A percentile compares a stretch with the other conserved stretches of the same genome.
These are phyloP conservation scores for Coemansia sp. DNA, from an alignment of 192 early-diverging fungal species.

Conservation along the genomic window DNA sequence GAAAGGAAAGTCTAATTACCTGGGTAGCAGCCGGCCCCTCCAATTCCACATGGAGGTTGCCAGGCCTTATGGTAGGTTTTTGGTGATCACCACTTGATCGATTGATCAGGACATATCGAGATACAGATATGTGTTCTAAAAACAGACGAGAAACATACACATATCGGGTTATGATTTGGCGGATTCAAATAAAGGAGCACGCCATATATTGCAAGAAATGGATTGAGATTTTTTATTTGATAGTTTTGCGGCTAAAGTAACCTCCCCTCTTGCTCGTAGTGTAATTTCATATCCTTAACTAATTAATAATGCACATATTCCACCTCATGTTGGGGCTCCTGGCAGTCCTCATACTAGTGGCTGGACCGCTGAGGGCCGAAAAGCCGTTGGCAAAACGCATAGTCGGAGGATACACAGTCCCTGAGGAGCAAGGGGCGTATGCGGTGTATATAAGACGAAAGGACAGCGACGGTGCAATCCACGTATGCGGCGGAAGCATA, in stretches of 20 bases:
- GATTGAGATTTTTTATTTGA: too few species aligned
- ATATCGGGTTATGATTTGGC: neutral
- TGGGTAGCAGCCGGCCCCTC: neutral
- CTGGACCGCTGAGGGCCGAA: neutral
- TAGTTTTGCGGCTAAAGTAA: too few species aligned
- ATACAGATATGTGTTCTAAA: neutral
- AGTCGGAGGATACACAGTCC: neutral
- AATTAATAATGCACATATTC: neutral
- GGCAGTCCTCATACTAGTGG: neutral
- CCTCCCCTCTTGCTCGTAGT: too few species aligned
- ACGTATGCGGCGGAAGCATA: neutral
- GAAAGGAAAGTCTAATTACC: neutral
- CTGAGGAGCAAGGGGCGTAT: neutral
- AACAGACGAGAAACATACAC: neutral
- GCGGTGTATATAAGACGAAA: neutral
- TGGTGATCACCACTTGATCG: neutral
- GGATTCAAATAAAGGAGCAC: too few species aligned
- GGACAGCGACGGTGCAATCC: neutral
- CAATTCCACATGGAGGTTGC: too few species aligned
- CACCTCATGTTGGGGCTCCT: neutral
- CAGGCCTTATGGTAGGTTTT: neutral
- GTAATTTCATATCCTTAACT: too few species aligned
- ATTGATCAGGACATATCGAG: neutral
- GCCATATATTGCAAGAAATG: too few species aligned
- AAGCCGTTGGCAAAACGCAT: neutral